Conservation (phyloP, 306 rosid genomes). For the Acacia crassicarpa region DNA sequence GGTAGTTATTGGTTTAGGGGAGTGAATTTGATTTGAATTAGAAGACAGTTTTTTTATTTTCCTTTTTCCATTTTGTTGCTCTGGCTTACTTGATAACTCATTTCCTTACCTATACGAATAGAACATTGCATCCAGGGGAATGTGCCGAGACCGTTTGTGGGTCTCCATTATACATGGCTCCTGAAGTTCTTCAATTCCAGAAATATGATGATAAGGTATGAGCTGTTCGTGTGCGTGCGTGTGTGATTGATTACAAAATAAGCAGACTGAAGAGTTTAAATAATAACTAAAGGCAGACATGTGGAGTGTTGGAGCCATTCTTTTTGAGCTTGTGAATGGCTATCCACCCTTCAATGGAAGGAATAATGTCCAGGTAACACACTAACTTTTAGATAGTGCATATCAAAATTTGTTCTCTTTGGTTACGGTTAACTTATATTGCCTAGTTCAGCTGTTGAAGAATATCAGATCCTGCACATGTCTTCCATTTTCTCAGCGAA, state of each 20-base stretch:
- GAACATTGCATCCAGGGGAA: slow-evolving; percentile 44
- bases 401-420: background rate
- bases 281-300: slow-evolving; percentile 52
- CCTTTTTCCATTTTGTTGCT: background rate
- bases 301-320: slow-evolving; percentile 77
- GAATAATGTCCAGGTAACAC: slow-evolving; percentile 60
- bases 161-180: slow-evolving; percentile 67
- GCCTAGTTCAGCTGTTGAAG: slow-evolving; percentile 47
- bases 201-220: slow-evolving; percentile 58
- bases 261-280: slow-evolving; percentile 18
- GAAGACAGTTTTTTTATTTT: background rate
- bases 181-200: slow-evolving; percentile 67
- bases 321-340: slow-evolving; percentile 74
- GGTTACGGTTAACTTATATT: slow-evolving; percentile 17
- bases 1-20: slow-evolving; percentile 40
- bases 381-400: background rate
- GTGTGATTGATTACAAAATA: background rate
- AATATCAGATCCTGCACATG: slow-evolving; percentile 47
- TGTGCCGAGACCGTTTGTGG: slow-evolving; percentile 65
- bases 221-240: background rate
- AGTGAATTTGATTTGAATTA: background rate
- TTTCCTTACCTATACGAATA: slow-evolving; percentile 23
- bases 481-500: slow-evolving; percentile 55
- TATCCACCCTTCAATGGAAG: slow-evolving; percentile 65
- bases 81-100: background rate